Percentiles rank a stretch among this genome's conserved stretches.
Evolutionary conservation across 2,329 filamentous ascomycete genomes (phyloP).

Genomic region (Xylariaceae sp.): DNA sequence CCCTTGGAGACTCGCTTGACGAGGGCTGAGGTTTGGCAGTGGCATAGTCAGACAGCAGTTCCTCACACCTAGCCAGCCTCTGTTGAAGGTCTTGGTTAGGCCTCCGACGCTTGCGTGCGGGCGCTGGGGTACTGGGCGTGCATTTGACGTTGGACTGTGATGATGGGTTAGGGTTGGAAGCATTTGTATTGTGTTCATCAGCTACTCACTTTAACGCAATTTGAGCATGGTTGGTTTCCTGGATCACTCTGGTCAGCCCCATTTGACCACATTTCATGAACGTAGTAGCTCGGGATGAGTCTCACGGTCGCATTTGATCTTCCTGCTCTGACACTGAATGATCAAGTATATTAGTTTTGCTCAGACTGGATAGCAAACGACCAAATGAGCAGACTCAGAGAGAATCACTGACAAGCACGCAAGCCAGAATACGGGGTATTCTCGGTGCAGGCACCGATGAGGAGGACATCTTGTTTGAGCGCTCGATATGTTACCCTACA

Average conservation of each 20-base stretch:
- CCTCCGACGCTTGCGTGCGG: conserved; percentile 53
- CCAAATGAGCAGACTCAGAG: neutral
- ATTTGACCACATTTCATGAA: neutral
- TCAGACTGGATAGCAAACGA: no score
- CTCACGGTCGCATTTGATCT: conserved; percentile 59
- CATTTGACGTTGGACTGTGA: conserved; percentile 44
- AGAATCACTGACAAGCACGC: neutral
- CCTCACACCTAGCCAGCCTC: conserved; percentile 54
- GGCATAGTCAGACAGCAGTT: conserved; percentile 55
- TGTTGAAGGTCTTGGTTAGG: conserved; percentile 61
- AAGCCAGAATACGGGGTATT: neutral
- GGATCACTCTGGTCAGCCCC: neutral
- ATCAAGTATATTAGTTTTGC: neutral
- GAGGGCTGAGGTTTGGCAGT: conserved; percentile 24
- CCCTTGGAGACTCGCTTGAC: conserved; percentile 19
- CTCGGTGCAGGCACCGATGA: neutral
- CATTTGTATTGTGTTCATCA: neutral
- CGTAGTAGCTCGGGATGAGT: conserved; percentile 29
- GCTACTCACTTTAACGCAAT: conserved; percentile 40
- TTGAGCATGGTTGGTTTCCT: neutral
- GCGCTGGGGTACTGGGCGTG: conserved; percentile 56
- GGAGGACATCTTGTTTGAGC: neutral
- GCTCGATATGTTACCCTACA: no score
- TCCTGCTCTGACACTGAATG: conserved; percentile 51
- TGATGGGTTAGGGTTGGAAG: neutral